Evolutionary conservation across 129 eudicot species (phyloP).

Genomic region (Silybum marianum): DNA sequence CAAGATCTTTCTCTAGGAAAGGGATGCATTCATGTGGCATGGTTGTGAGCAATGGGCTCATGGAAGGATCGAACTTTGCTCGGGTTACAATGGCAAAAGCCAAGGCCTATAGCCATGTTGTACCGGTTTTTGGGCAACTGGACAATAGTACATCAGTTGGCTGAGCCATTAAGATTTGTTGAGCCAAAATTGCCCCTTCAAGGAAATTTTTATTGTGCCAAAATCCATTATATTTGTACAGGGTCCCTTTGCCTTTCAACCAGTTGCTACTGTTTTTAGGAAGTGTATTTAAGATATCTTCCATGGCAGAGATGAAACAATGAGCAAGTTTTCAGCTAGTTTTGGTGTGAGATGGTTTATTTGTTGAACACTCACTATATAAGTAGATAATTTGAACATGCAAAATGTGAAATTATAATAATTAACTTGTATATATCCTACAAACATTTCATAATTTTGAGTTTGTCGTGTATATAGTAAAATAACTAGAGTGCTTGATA

Average conservation of each 20-base stretch:
- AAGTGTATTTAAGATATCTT: constrained; percentile 4
- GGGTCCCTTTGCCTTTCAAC: constrained; percentile 9
- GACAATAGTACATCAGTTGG: constrained; percentile 25
- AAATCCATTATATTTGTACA: constrained; percentile 30
- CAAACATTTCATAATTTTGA: too few species aligned
- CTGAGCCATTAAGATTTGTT: constrained; percentile 29
- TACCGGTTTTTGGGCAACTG: constrained; percentile 40
- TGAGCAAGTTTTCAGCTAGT: too few species aligned
- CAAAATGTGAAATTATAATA: too few species aligned
- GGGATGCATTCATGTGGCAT: constrained; percentile 16
- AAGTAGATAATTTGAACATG: too few species aligned
- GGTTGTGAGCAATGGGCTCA: constrained; percentile 29
- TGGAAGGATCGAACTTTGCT: constrained; percentile 8
- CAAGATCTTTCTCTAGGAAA: background rate
- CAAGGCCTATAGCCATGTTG: constrained; percentile 47
- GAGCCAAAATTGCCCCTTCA: constrained; percentile 15
- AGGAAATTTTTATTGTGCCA: constrained; percentile 9
- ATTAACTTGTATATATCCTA: too few species aligned
- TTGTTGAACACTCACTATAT: too few species aligned
- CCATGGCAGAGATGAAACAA: too few species aligned
- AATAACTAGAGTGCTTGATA: too few species aligned
- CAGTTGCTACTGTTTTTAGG: constrained; percentile 15
- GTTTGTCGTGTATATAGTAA: too few species aligned
- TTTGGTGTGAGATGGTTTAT: background rate
- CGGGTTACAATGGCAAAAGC: constrained; percentile 31